phyloP scores from a whole-genome alignment of 495 filamentous ascomycete species.

The Cercophora newfieldiana region DNA sequence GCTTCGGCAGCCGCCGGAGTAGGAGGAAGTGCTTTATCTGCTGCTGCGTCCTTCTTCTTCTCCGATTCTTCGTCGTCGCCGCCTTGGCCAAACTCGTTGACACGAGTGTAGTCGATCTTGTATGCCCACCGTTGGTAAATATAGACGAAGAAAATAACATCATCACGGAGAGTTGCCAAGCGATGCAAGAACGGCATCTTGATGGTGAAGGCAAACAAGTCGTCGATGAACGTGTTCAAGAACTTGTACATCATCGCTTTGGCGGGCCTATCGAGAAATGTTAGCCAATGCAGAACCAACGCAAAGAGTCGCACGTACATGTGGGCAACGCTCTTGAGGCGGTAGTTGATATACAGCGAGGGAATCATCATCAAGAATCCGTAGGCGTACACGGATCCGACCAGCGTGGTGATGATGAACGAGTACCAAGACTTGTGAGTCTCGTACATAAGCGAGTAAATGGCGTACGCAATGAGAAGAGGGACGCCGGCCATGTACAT shows the following conservation, averaged over 20 bases:
- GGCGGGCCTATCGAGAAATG: slow-evolving; percentile 49
- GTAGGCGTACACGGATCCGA: slow-evolving; percentile 96
- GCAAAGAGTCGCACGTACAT: slow-evolving; percentile 50
- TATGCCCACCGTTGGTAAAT: slow-evolving; percentile 95
- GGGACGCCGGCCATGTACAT: slow-evolving; percentile 91
- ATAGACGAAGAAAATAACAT: slow-evolving; percentile 98
- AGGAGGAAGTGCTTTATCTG: slow-evolving; percentile 17
- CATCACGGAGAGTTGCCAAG: slow-evolving; percentile 90
- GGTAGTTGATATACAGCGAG: slow-evolving; percentile 96
- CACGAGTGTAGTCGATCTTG: slow-evolving; percentile 84
- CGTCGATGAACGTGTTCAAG: slow-evolving; percentile 69
- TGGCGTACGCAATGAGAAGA: slow-evolving; percentile 82
- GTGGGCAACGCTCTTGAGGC: slow-evolving; percentile 92
- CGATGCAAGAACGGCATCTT: slow-evolving; percentile 97
- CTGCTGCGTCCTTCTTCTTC: slow-evolving; percentile 28
- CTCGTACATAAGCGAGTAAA: slow-evolving; percentile 88
- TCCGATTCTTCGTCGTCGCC: slow-evolving; percentile 70
- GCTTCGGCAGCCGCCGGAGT: slow-evolving; percentile 18
- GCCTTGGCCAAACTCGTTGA: slow-evolving; percentile 98
- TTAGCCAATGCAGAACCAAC: neutral
- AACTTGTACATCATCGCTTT: slow-evolving; percentile 98
- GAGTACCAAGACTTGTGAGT: slow-evolving; percentile 98
- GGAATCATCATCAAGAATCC: slow-evolving; percentile 99
- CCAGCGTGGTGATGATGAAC: slow-evolving; percentile 84
- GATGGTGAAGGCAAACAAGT: slow-evolving; percentile 93